These are phyloP conservation scores for Leishmania aethiopica DNA, from an alignment of 208 protist species.

Conservation along the genomic window DNA sequence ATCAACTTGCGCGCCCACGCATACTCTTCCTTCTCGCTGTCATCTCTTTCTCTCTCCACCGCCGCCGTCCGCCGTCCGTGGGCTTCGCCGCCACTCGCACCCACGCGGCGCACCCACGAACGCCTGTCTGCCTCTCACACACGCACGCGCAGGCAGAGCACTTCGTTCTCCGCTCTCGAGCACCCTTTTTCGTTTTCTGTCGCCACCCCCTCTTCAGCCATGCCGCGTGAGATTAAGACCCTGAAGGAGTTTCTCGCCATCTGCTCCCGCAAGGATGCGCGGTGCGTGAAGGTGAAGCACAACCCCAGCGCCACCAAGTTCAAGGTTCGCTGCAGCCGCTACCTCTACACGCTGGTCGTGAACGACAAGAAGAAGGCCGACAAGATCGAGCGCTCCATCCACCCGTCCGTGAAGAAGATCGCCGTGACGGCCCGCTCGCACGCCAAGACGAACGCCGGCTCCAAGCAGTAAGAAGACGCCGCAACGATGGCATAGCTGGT, in stretches of 20 bases:
- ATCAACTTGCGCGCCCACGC: not conserved
- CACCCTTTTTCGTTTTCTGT: not conserved
- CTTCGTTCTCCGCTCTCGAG: not conserved
- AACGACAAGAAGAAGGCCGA: constrained; percentile 92
- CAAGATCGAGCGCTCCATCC: constrained; percentile 92
- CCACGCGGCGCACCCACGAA: not conserved
- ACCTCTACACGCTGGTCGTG: constrained; percentile 93
- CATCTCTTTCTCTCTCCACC: not conserved
- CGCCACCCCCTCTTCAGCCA: constrained; percentile 12
- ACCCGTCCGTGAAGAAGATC: constrained; percentile 90
- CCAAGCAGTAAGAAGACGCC: constrained; percentile 49
- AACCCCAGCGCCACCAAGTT: constrained; percentile 92
- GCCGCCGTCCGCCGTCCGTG: not conserved
- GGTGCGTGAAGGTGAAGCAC: constrained; percentile 93
- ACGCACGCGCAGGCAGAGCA: not conserved
- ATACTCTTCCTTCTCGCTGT: not conserved
- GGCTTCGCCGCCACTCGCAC: not conserved
- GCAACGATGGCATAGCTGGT: not conserved
- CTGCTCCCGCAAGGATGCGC: constrained; percentile 92
- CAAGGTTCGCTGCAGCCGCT: constrained; percentile 94
- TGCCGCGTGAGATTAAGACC: constrained; percentile 93
- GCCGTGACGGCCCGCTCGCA: constrained; percentile 82
- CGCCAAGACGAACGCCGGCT: constrained; percentile 81
- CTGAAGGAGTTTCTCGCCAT: constrained; percentile 94
- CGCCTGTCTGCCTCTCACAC: not conserved